These are phyloP conservation scores for Sporothrix globosa DNA, from an alignment of 2,329 filamentous ascomycete genomes.

Conservation along the genomic window DNA sequence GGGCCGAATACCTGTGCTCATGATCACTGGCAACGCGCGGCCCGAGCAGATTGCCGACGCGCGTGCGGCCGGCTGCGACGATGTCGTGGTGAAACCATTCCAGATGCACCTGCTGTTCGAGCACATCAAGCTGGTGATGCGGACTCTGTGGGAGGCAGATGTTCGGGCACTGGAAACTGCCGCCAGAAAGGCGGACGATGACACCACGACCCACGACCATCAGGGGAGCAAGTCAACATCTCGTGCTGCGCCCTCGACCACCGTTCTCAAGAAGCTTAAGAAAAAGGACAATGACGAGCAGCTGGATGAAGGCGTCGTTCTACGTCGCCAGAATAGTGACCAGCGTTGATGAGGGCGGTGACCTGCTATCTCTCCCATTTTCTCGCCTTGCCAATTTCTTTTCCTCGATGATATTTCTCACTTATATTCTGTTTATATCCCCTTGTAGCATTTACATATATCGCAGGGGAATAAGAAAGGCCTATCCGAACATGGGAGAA, in stretches of 20 bases:
- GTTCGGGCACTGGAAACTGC: background rate
- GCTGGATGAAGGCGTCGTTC: slow-evolving; percentile 28
- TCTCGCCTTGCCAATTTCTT: background rate
- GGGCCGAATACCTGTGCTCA: slow-evolving; percentile 64
- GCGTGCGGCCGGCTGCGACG: slow-evolving; percentile 59
- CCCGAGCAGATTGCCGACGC: slow-evolving; percentile 62
- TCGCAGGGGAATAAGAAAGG: background rate
- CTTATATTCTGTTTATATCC: slow-evolving; percentile 6
- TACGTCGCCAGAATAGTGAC: slow-evolving; percentile 5
- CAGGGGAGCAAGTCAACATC: background rate
- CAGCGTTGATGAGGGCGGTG: background rate
- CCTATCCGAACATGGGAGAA: background rate
- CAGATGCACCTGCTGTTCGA: slow-evolving; percentile 63
- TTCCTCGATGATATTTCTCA: background rate
- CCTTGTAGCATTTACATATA: slow-evolving; percentile 28
- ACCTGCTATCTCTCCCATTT: background rate
- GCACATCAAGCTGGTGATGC: slow-evolving; percentile 59
- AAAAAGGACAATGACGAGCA: slow-evolving; percentile 1
- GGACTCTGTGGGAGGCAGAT: slow-evolving; percentile 33
- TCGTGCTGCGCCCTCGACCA: background rate
- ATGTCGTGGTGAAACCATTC: slow-evolving; percentile 74
- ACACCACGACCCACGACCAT: background rate
- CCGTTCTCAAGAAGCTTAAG: background rate
- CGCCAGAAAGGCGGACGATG: background rate
- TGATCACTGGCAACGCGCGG: slow-evolving; percentile 69